Percentiles rank a stretch among this genome's conserved stretches.
Evolutionary conservation across 306 rosid species (phyloP).

Genomic region (Cucumis hystrix): DNA sequence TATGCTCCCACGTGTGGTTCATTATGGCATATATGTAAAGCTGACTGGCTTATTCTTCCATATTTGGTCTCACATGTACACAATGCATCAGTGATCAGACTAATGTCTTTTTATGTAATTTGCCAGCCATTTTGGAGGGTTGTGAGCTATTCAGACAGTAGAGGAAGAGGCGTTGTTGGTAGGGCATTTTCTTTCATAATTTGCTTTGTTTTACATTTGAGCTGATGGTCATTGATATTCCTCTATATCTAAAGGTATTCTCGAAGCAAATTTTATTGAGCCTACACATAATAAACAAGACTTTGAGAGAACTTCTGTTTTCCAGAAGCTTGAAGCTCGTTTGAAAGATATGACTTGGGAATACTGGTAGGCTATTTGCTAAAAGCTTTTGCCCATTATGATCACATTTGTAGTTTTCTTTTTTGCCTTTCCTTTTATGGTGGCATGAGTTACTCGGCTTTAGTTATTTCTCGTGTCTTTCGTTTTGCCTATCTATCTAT

Average conservation of each 20-base stretch:
- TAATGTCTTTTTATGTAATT: conserved; percentile 7
- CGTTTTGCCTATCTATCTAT: neutral
- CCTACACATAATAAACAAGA: conserved; percentile 96
- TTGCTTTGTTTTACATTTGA: conserved; percentile 2
- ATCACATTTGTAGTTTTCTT: neutral
- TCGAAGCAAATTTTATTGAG: conserved; percentile 77
- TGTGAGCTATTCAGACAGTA: conserved; percentile 41
- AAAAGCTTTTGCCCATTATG: neutral
- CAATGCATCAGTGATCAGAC: neutral
- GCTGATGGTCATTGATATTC: conserved; percentile 10
- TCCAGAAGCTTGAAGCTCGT: conserved; percentile 79
- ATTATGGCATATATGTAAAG: neutral
- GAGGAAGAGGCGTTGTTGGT: conserved; percentile 93
- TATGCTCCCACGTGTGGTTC: neutral
- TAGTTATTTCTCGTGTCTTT: neutral
- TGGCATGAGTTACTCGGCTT: neutral
- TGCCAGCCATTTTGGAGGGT: conserved; percentile 94
- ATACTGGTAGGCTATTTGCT: conserved; percentile 49
- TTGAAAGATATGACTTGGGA: conserved; percentile 84
- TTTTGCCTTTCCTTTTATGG: neutral
- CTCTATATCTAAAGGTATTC: conserved; percentile 38
- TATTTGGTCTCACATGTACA: neutral
- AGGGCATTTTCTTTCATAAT: conserved; percentile 22
- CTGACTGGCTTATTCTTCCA: no score
- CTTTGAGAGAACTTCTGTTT: conserved; percentile 78